These are phyloP conservation scores for Coffea humblotiana DNA, from an alignment of 305 asterid genomes.

Conservation along the genomic window DNA sequence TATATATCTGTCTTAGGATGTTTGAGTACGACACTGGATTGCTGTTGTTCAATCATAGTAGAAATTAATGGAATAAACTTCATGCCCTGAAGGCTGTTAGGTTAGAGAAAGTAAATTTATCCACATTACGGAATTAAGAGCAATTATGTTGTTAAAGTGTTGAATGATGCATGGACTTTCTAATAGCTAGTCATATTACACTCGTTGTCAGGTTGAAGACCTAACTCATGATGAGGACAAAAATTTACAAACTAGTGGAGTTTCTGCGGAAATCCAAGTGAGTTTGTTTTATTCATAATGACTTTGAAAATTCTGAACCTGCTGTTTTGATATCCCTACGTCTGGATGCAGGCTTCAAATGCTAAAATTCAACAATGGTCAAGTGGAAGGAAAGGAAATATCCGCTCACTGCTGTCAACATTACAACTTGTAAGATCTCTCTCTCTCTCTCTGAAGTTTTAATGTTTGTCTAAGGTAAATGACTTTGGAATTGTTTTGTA, in stretches of 20 bases:
- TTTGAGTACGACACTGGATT: neutral
- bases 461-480: neutral
- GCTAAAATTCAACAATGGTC: slow-evolving; percentile 87
- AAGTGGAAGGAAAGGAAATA: slow-evolving; percentile 89
- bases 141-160: neutral
- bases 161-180: neutral
- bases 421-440: slow-evolving; percentile 65
- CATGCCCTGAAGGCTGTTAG: neutral
- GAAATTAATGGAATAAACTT: neutral
- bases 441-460: neutral
- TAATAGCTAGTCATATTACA: neutral
- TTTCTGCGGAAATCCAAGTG: slow-evolving; percentile 52
- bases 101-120: neutral
- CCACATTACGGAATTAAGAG: neutral
- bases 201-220: slow-evolving; percentile 63
- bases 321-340: slow-evolving; percentile 6
- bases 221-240: slow-evolving; percentile 41
- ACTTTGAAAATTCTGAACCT: neutral
- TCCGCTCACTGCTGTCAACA: slow-evolving; percentile 87
- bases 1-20: neutral
- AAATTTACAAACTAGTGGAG: slow-evolving; percentile 35
- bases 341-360: slow-evolving; percentile 59
- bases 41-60: neutral
- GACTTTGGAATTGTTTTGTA: neutral
- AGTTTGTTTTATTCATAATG: slow-evolving; percentile 17